Base-by-base conservation (phyloP, 1,284 basidiomycete species). In the Crucibulum parvulum region DNA sequence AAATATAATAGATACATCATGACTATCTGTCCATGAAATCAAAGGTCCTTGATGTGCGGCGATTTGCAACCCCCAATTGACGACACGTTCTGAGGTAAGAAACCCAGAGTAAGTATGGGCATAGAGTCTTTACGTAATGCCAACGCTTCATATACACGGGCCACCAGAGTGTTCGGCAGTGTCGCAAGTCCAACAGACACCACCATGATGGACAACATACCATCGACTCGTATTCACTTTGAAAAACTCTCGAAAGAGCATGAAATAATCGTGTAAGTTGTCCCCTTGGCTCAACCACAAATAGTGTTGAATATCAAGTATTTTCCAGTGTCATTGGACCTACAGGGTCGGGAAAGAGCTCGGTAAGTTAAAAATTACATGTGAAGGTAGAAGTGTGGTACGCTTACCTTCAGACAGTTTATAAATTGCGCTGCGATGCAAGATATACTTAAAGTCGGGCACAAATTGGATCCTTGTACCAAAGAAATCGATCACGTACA, bases 301-400 rank as follows among this genome's bases (percentile, higher is more conserved):
- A 45, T 18, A 13, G 15, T 45, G 10, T 7, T 15, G 48, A 35
- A 13, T 43, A 13, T 16, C 41, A 16, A 13, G 16, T 43, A 16
- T 43, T 51, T 51, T 51, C 16, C 11, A 53, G 51, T 13, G 24
- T 53, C 15, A n/a, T 53, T 15, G 51, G 51, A 36, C 34, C 51
- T 15, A 36, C 51, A 15, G 51, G 51, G 18, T 37, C 51, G 51
- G 51, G 51, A n/a, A 53, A 53, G 36, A 53, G 34, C 24, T 53
- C 51, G 24, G 51, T 53, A 36, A 37, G 51, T 34, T 51, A 34
- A 13, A 24, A 31, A 24, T 31, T 53, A 18, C 37, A 7, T 53
- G 48, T 15, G 18, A 45, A n/a, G 11, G 7, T 18, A 18, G 1
- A 51, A 15, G 15, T 16, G 0, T 34, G n/a, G 7, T 10, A 24